Percentiles rank a stretch among this genome's conserved stretches.
Conservation (phyloP, 257 asterid genomes). For the Rauvolfia tetraphylla region DNA sequence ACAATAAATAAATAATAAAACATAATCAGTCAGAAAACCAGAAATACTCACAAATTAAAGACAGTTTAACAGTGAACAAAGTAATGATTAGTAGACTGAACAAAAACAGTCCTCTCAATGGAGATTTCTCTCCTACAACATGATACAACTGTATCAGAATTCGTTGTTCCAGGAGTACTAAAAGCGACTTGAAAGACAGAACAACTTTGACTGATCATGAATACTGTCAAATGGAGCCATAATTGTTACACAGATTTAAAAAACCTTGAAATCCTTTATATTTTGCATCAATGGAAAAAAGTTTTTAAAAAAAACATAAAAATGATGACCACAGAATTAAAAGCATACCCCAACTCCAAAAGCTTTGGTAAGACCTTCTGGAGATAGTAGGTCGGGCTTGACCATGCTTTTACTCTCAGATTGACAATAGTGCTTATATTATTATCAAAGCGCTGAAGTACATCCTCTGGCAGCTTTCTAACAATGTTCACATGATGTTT, state of each 20-base stretch:
- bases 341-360: conserved; percentile 60
- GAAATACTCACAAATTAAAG: background rate
- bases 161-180: background rate
- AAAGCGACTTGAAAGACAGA: background rate
- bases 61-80: background rate
- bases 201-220: background rate
- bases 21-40: too few relatives aligned
- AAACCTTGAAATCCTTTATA: background rate
- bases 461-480: conserved; percentile 73
- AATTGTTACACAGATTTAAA: background rate
- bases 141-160: background rate
- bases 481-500: conserved; percentile 78
- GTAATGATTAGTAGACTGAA: background rate
- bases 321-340: conserved; percentile 5
- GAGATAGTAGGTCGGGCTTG: conserved; percentile 75
- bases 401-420: conserved; percentile 95
- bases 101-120: background rate
- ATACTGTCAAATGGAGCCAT: background rate
- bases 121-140: background rate
- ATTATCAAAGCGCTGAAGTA: conserved; percentile 67
- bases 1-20: background rate
- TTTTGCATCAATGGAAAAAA: background rate
- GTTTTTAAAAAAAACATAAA: background rate
- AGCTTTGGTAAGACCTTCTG: conserved; percentile 90
- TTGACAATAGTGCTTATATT: conserved; percentile 87